A percentile compares a stretch with the other conserved stretches of the same genome.
phyloP scores from a whole-genome alignment of 2,329 filamentous ascomycete genomes.

The Aspergillus cejpii region DNA sequence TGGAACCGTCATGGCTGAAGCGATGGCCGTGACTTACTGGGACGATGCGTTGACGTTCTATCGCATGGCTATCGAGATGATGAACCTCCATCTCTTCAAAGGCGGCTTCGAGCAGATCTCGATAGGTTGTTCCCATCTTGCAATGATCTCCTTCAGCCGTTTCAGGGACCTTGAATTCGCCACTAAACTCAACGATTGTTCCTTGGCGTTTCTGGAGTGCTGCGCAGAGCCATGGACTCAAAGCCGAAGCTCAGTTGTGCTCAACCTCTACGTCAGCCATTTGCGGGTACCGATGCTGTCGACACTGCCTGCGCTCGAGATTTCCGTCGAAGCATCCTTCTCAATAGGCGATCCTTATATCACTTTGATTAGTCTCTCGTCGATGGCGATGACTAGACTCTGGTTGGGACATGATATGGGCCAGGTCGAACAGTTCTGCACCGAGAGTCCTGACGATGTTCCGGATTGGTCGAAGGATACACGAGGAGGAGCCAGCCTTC shows the following conservation, averaged over 20 bases:
- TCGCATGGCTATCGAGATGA: slow-evolving; percentile 52
- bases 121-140: slow-evolving; percentile 53
- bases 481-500: slow-evolving; percentile 53
- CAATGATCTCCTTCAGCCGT: slow-evolving; percentile 50
- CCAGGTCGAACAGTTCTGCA: slow-evolving; percentile 53
- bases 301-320: slow-evolving; percentile 48
- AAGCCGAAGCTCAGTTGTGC: slow-evolving; percentile 51
- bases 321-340: slow-evolving; percentile 52
- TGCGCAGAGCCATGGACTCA: slow-evolving; percentile 50
- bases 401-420: slow-evolving; percentile 53
- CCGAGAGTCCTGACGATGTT: slow-evolving; percentile 52
- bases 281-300: slow-evolving; percentile 48
- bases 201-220: slow-evolving; percentile 47
- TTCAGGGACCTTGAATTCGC: slow-evolving; percentile 54
- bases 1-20: slow-evolving; percentile 52
- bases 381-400: slow-evolving; percentile 52
- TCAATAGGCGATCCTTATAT: slow-evolving; percentile 53
- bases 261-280: slow-evolving; percentile 58
- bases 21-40: slow-evolving; percentile 56
- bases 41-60: slow-evolving; percentile 55
- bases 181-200: slow-evolving; percentile 48
- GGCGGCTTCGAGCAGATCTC: slow-evolving; percentile 54
- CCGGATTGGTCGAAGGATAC: slow-evolving; percentile 52
- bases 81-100: slow-evolving; percentile 49
- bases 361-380: slow-evolving; percentile 52